phyloP scores from a whole-genome alignment of 192 early-diverging fungal species.

The Allomyces javanicus region DNA sequence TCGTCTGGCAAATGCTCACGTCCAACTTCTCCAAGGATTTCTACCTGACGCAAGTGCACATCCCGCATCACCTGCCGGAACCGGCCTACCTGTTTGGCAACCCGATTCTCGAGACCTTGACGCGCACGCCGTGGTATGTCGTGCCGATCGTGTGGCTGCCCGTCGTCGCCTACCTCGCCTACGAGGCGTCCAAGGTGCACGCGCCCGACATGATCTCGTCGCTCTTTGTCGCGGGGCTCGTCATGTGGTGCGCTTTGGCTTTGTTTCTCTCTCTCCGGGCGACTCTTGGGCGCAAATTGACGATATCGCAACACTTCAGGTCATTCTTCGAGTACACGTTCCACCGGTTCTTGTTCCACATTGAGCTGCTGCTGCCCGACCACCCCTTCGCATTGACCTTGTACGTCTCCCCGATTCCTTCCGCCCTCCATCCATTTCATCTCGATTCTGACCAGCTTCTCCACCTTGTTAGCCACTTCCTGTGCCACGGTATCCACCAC shows the following conservation, averaged over 20 bases:
- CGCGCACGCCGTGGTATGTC: constrained; percentile 81
- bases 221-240: no score
- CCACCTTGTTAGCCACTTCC: constrained; percentile 36
- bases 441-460: no score
- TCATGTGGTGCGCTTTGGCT: no score
- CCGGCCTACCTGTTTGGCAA: constrained; percentile 73
- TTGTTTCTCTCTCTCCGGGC: no score
- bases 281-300: no score
- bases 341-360: constrained; percentile 85
- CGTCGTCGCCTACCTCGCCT: constrained; percentile 25
- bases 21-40: constrained; percentile 58
- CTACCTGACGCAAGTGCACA: constrained; percentile 80
- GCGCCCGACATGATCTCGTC: no score
- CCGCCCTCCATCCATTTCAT: no score
- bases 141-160: constrained; percentile 81
- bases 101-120: constrained; percentile 53
- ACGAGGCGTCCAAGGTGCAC: no score
- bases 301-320: neutral
- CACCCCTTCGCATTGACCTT: constrained; percentile 47
- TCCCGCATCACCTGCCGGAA: constrained; percentile 53
- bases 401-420: no score
- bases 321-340: constrained; percentile 66
- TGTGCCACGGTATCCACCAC: constrained; percentile 89
- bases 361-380: constrained; percentile 74
- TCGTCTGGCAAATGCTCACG: constrained; percentile 60